phyloP scores from a whole-genome alignment of 2,329 filamentous ascomycete species.

The Neopestalotiopsis sp. region DNA sequence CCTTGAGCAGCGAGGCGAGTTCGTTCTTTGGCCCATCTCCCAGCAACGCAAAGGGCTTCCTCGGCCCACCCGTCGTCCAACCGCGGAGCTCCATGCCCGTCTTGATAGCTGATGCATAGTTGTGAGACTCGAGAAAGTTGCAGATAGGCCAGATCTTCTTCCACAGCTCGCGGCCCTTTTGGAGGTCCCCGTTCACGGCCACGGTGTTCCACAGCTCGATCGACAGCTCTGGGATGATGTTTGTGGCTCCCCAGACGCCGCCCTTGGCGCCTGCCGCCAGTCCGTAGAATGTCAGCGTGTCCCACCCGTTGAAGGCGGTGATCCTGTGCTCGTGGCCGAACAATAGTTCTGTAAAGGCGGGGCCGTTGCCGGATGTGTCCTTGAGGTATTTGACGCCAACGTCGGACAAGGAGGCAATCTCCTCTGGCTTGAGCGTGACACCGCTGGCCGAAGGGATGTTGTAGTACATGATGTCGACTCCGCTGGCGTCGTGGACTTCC shows the following conservation, averaged over 20 bases:
- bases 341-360: constrained; percentile 53
- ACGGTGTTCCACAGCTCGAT: constrained; percentile 52
- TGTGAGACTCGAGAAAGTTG: constrained; percentile 53
- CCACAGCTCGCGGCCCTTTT: constrained; percentile 51
- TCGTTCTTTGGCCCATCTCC: constrained; percentile 37
- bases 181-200: constrained; percentile 46
- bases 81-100: constrained; percentile 54
- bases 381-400: constrained; percentile 56
- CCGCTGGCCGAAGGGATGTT: constrained; percentile 55
- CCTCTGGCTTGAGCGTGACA: constrained; percentile 42
- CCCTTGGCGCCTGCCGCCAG: constrained; percentile 54
- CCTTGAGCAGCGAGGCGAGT: constrained; percentile 40
- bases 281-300: constrained; percentile 58
- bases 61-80: constrained; percentile 48
- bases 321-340: constrained; percentile 44
- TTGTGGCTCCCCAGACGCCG: constrained; percentile 55
- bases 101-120: constrained; percentile 53
- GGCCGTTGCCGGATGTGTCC: constrained; percentile 57
- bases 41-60: constrained; percentile 53
- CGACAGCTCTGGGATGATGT: constrained; percentile 54
- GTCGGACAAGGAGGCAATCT: constrained; percentile 48
- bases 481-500: constrained; percentile 45
- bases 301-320: constrained; percentile 58
- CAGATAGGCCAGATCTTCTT: constrained; percentile 53
- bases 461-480: constrained; percentile 54